These are phyloP conservation scores for Esteya vermicola DNA, from an alignment of 2,329 filamentous ascomycete species.

Conservation along the genomic window DNA sequence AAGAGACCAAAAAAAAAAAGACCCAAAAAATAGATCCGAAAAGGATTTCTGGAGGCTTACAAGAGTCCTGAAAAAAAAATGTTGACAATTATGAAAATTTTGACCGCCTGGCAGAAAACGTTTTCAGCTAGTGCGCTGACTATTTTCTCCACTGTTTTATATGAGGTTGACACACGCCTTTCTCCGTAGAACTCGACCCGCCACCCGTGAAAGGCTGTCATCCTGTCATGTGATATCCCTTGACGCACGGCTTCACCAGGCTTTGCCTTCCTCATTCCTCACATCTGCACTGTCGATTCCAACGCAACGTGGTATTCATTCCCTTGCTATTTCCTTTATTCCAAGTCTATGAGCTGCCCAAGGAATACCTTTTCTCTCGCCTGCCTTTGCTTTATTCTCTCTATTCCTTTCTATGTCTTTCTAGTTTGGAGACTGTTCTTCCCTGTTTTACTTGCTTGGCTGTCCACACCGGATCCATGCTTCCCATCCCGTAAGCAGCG, in stretches of 20 bases:
- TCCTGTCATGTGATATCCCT: too few species aligned
- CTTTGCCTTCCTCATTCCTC: too few species aligned
- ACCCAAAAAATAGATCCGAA: neutral
- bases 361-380: neutral
- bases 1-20: neutral
- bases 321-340: too few species aligned
- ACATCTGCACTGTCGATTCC: too few species aligned
- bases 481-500: constrained; percentile 42
- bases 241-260: too few species aligned
- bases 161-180: too few species aligned
- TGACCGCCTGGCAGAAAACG: constrained; percentile 4
- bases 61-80: neutral
- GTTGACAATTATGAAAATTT: neutral
- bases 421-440: too few species aligned
- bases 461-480: constrained; percentile 37
- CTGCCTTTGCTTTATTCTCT: neutral
- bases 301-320: too few species aligned
- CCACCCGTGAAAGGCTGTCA: too few species aligned
- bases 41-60: neutral
- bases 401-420: neutral
- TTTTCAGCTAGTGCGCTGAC: neutral
- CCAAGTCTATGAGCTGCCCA: neutral
- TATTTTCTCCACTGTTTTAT: neutral
- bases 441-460: neutral
- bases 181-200: too few species aligned